Conservation (phyloP, 805 yeast species). For the Sugiyamaella valdiviana region DNA sequence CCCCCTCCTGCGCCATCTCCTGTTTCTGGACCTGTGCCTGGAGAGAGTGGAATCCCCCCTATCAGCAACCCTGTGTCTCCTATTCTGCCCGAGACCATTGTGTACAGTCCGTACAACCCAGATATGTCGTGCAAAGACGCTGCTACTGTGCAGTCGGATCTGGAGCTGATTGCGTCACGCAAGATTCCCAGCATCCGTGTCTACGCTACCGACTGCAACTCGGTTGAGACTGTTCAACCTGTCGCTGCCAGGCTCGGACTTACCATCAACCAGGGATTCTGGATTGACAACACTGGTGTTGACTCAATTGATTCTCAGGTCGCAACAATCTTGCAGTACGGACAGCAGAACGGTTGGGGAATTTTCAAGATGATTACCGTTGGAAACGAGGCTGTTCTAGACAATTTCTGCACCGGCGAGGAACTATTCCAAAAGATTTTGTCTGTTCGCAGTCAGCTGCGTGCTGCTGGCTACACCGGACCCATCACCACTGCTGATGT, state of each 20-base stretch:
- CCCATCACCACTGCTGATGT: constrained; percentile 81
- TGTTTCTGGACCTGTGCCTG: constrained; percentile 2
- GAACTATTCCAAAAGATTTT: constrained; percentile 63
- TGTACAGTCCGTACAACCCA: constrained; percentile 56
- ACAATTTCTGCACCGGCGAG: constrained; percentile 52
- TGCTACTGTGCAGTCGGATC: constrained; percentile 50
- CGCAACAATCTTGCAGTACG: constrained; percentile 44
- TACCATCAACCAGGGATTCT: constrained; percentile 78
- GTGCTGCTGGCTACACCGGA: constrained; percentile 71
- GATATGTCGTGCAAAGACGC: constrained; percentile 62
- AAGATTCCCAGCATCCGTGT: constrained; percentile 65
- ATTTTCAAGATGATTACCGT: constrained; percentile 71
- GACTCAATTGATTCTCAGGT: constrained; percentile 63
- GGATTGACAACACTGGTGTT: constrained; percentile 62
- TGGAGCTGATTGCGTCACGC: constrained; percentile 48
- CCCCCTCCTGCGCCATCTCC: constrained; percentile 4
- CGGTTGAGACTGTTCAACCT: constrained; percentile 59
- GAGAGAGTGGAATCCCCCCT: constrained; percentile 12
- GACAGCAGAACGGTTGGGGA: constrained; percentile 57
- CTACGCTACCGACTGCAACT: constrained; percentile 83
- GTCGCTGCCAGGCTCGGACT: constrained; percentile 54
- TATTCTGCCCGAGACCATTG: constrained; percentile 29
- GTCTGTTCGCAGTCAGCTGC: constrained; percentile 52
- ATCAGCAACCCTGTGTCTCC: constrained; percentile 16
- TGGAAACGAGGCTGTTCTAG: constrained; percentile 81